Evolutionary conservation across 495 filamentous ascomycete species (phyloP).

Genomic region (Penicillium lividum): DNA sequence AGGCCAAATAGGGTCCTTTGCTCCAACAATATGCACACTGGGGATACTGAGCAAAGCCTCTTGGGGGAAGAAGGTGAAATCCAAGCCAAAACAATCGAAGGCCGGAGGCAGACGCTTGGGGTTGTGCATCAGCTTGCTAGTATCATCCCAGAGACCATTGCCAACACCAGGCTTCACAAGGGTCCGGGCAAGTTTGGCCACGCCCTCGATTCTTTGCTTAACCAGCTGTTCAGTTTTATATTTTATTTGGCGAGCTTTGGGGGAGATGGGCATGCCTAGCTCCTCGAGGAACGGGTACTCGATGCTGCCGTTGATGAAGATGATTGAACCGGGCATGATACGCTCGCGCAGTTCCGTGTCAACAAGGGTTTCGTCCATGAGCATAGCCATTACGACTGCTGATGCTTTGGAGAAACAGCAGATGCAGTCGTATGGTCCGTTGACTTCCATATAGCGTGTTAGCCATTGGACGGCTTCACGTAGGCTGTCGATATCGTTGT

Average conservation of each 20-base stretch:
- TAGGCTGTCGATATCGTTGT: neutral
- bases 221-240: neutral
- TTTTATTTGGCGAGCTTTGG: neutral
- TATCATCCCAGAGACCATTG: neutral
- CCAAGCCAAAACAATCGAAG: neutral
- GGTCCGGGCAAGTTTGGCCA: neutral
- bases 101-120: neutral
- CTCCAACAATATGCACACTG: slow-evolving; percentile 1
- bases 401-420: neutral
- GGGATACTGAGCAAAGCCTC: neutral
- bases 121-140: neutral
- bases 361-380: neutral
- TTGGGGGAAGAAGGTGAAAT: neutral
- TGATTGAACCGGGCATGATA: neutral
- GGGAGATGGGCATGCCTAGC: neutral
- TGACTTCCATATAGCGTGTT: neutral
- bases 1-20: neutral
- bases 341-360: neutral
- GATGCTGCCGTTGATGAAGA: slow-evolving; percentile 1
- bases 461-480: neutral
- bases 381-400: neutral
- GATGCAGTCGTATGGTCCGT: slow-evolving; percentile 1
- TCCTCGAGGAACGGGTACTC: slow-evolving; percentile 1
- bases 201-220: neutral
- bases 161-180: neutral